Base-by-base conservation (phyloP, 2,329 filamentous ascomycete genomes). In the Byssoonygena ceratinophila region DNA sequence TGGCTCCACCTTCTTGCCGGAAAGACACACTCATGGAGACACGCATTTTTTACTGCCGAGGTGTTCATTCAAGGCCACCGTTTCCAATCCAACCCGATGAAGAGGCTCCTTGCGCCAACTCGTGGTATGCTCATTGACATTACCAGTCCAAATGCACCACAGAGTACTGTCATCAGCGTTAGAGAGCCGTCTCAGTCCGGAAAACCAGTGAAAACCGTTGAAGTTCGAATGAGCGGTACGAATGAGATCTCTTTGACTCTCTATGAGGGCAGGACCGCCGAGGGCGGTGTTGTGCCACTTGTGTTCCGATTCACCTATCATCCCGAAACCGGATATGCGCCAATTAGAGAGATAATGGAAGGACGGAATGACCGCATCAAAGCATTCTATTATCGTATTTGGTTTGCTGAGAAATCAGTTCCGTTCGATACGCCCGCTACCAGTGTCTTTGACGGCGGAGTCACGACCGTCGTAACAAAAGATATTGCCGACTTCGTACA, bases 401-500 rank as follows among this genome's bases (percentile, higher is more conserved):
- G 92, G 92, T 98, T 98, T 62, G 92, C 89, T 39, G 79, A 90
- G 55, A 90, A 95, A 64, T 71, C 78, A 40, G 78, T 94, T 47
- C 84, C 94, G 52, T 86, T 96, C 52, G 84, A 96, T 62, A 84
- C 85, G 14, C 77, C 87, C 32, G 86, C 95, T 49, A 90, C 87
- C 4, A 85, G 87, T 65, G 83, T 82, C 60, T 98, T 98, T 65
- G 87, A 92, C 59, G 92, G 92, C 65, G 92, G 92, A 59, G 83
- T 83, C 60, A 81, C 88, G 4, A 88, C 80, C 23, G 90, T 98
- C 60, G 95, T 88, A 3, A 83, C 84, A 55, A 87, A 96, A 67
- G 90, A 85, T 57, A 96, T 98, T 73, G 94, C 94, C 57, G 90
- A 98, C 73, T 98, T 98, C 61, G 89, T 97, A n/a, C 90, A 98